Base-by-base conservation (phyloP, 2,329 filamentous ascomycete genomes). In the Phyllosticta citrichinensis region DNA sequence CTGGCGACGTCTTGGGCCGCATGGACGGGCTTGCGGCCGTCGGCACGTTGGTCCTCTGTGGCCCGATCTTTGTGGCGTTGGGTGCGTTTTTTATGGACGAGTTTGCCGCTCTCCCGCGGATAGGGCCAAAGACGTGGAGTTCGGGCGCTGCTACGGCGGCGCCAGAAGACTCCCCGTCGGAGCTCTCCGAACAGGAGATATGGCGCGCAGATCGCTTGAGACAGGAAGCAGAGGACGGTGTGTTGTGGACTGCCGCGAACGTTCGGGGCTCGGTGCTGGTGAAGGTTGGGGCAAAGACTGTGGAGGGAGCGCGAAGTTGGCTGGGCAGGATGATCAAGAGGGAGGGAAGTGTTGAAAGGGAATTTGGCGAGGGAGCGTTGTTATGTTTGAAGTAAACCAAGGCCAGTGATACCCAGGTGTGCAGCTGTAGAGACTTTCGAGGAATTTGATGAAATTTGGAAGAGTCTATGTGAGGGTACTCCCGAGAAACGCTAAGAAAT, bases 221-320 rank as follows among this genome's bases (percentile, higher is more conserved):
- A 60, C 77, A 79, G 69, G 88, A 94, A 71, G 80, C 63, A 19
- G 55, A 9, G 0, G 69, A 73, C 57, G 69, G 69, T 6, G 57
- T 74, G 30, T 64, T 74, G 6, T 75, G 73, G 73, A 74, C 72
- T 60, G 71, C 72, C 11, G 73, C 73, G 2, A 69, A 70, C 57
- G 70, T 74, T 17, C 64, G 73, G n/a, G 70, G 90, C 3, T 96
- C 93, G 69, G 87, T 94, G 3, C 81, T 97, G 25, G 87, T 97
- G 66, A 97, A 97, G 73, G 95, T 97, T 71, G 91, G 89, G 1
- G 89, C 92, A 1, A 81, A 80, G 60, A 87, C 87, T 53, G 87
- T 96, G 24, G 91, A 97, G 72, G 87, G 87, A 25, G 91, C 87
- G 3, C 84, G 89, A 65, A 77, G 82, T 55, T 97, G 92, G 91